phyloP scores from a whole-genome alignment of 306 rosid species.

The Prunus fruticosa region DNA sequence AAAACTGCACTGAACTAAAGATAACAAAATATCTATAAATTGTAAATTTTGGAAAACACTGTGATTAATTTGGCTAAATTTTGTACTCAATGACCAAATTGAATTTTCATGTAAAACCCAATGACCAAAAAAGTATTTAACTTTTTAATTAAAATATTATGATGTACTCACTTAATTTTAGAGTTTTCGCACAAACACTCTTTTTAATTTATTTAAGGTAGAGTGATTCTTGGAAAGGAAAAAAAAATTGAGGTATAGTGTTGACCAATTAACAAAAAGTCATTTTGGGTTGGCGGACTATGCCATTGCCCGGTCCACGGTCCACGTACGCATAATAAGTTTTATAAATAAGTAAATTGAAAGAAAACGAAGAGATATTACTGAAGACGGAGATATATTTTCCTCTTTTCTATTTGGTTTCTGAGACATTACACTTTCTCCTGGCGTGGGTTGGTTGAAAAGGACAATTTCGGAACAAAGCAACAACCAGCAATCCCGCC shows the following conservation, averaged over 20 bases:
- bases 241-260: no score
- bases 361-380: not conserved
- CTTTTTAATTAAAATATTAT: no score
- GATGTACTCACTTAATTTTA: no score
- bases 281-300: constrained; percentile 6
- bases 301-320: not conserved
- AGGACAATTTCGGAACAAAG: not conserved
- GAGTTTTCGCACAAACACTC: rapidly evolving
- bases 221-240: no score
- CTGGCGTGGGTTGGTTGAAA: not conserved
- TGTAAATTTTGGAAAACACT: no score
- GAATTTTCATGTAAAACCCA: no score
- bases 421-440: not conserved
- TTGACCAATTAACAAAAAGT: not conserved
- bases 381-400: not conserved
- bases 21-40: no score
- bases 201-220: no score
- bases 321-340: not conserved
- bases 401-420: not conserved
- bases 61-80: no score
- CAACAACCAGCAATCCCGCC: not conserved
- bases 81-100: no score
- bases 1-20: no score
- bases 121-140: no score
- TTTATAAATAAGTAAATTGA: not conserved